phyloP scores from a whole-genome alignment of 2,329 filamentous ascomycete genomes.

The Phialophora expanda region DNA sequence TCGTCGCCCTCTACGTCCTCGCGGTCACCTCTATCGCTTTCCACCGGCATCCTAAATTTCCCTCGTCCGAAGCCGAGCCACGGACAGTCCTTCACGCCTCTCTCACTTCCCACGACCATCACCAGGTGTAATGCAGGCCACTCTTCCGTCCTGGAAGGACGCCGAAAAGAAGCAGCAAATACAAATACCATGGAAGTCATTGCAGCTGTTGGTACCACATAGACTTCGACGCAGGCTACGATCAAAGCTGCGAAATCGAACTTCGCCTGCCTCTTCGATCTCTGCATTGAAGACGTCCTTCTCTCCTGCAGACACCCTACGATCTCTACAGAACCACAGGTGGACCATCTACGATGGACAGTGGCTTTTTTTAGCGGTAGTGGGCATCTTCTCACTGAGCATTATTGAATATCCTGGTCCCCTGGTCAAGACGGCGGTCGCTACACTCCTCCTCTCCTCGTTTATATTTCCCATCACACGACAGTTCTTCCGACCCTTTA shows the following conservation, averaged over 20 bases:
- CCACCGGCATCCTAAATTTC: background rate
- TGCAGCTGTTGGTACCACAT: slow-evolving; percentile 62
- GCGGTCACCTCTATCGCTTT: slow-evolving; percentile 16
- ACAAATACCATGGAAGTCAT: slow-evolving; percentile 56
- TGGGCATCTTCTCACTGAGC: slow-evolving; percentile 81
- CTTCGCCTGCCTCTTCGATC: slow-evolving; percentile 73
- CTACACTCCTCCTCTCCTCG: slow-evolving; percentile 70
- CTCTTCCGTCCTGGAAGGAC: slow-evolving; percentile 53
- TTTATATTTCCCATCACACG: slow-evolving; percentile 81
- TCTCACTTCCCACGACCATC: background rate
- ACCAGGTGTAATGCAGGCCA: slow-evolving; percentile 37
- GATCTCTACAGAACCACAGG: slow-evolving; percentile 73
- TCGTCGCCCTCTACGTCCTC: slow-evolving; percentile 13
- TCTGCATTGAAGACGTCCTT: slow-evolving; percentile 80
- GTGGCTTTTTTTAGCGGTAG: slow-evolving; percentile 74
- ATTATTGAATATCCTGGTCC: slow-evolving; percentile 81
- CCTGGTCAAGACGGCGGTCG: slow-evolving; percentile 74
- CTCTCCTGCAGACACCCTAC: slow-evolving; percentile 77
- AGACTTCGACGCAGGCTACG: slow-evolving; percentile 70
- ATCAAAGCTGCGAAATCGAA: slow-evolving; percentile 69
- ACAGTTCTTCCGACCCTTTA: slow-evolving; percentile 88
- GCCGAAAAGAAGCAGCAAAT: slow-evolving; percentile 54
- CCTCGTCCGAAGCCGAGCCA: background rate
- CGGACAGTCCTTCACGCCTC: background rate
- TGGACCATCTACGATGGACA: slow-evolving; percentile 86